Conservation (phyloP, 176 grass and related monocot species). For the Hyparrhenia diplandra region DNA sequence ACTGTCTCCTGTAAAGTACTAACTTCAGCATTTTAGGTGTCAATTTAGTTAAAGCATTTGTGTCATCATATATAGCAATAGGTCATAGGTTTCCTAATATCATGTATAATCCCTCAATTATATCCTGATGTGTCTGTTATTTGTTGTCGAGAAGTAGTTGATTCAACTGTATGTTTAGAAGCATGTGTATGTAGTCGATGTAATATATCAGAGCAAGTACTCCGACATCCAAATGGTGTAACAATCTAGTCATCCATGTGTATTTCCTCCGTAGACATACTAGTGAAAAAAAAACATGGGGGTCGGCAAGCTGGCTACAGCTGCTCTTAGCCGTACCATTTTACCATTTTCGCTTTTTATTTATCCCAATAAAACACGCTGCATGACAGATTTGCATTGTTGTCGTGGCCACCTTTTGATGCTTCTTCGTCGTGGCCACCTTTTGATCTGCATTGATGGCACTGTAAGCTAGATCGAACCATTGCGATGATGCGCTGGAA, state of each 20-base stretch:
- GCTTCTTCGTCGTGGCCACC: too few relatives aligned
- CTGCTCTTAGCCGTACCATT: too few relatives aligned
- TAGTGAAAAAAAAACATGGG: neutral
- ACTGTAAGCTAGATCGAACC: too few relatives aligned
- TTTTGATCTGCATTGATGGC: too few relatives aligned
- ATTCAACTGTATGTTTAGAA: slow-evolving; percentile 43
- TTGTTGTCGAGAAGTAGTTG: slow-evolving; percentile 33
- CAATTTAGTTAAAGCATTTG: slow-evolving; percentile 37
- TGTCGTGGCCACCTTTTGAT: too few relatives aligned
- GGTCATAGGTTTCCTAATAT: slow-evolving; percentile 43
- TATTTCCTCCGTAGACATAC: slow-evolving; percentile 17
- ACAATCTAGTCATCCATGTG: slow-evolving; percentile 25
- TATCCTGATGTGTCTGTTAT: slow-evolving; percentile 38
- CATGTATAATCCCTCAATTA: slow-evolving; percentile 47
- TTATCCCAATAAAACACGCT: too few relatives aligned
- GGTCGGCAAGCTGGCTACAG: neutral
- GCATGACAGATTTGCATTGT: too few relatives aligned
- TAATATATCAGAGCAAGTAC: slow-evolving; percentile 39
- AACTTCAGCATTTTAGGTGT: slow-evolving; percentile 58
- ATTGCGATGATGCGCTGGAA: too few relatives aligned
- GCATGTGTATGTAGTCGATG: slow-evolving; percentile 36
- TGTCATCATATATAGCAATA: slow-evolving; percentile 25
- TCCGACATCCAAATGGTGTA: slow-evolving; percentile 29
- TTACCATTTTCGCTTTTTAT: too few relatives aligned
- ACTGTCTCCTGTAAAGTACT: slow-evolving; percentile 60